Conservation (phyloP, 805 yeast species). For the Crinitomyces ghanaensis region DNA sequence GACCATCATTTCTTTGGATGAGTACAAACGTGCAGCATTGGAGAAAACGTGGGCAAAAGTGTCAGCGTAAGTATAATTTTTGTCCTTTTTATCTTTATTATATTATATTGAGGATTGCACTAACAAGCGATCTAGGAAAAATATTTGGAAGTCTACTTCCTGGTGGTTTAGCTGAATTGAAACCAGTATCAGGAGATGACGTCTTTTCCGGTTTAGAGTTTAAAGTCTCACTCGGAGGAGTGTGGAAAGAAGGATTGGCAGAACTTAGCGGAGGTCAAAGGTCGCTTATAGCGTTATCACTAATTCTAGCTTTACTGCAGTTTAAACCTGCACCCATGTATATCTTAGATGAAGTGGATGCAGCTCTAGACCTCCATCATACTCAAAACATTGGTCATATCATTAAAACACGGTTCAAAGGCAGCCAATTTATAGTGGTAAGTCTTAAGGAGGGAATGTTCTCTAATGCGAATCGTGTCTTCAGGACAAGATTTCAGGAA, state of each 20-base stretch:
- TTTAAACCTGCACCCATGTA: slow-evolving; percentile 99
- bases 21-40: slow-evolving; percentile 73
- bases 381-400: slow-evolving; percentile 96
- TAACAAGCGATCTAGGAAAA: slow-evolving; percentile 60
- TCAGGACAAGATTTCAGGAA: slow-evolving; percentile 88
- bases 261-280: slow-evolving; percentile 97
- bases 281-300: slow-evolving; percentile 82
- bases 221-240: slow-evolving; percentile 75
- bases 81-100: too few relatives aligned
- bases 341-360: slow-evolving; percentile 94
- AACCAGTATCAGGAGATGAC: slow-evolving; percentile 66
- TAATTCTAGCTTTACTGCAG: slow-evolving; percentile 83
- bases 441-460: slow-evolving; percentile 98
- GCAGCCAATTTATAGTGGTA: slow-evolving; percentile 93
- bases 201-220: slow-evolving; percentile 87
- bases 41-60: slow-evolving; percentile 80
- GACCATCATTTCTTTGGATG: slow-evolving; percentile 72
- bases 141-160: slow-evolving; percentile 85
- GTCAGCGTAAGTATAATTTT: slow-evolving; percentile 29
- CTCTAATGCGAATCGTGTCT: slow-evolving; percentile 89
- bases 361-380: slow-evolving; percentile 92
- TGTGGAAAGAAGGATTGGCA: slow-evolving; percentile 92
- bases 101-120: not conserved
- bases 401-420: slow-evolving; percentile 88
- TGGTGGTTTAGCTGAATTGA: slow-evolving; percentile 80